Evolutionary conservation across 2,329 filamentous ascomycete genomes (phyloP).

Genomic region (Scedosporium minutisporum): DNA sequence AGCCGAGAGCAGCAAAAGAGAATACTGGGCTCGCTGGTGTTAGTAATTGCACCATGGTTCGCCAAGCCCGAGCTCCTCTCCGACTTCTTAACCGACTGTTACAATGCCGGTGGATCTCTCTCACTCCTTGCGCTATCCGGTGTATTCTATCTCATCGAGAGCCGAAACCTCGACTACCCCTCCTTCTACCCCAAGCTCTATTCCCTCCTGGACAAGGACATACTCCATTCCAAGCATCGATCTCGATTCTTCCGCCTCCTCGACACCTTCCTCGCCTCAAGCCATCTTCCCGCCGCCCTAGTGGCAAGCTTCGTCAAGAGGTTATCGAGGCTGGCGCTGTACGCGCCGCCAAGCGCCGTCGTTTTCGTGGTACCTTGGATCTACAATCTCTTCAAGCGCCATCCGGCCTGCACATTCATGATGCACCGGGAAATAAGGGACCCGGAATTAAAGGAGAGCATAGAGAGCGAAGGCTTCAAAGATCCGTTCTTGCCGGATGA

Average conservation of each 20-base stretch:
- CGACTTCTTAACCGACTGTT: conserved; percentile 94
- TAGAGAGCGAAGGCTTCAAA: conserved; percentile 49
- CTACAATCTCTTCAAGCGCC: conserved; percentile 86
- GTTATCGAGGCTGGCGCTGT: conserved; percentile 74
- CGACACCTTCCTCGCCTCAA: conserved; percentile 81
- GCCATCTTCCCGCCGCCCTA: conserved; percentile 81
- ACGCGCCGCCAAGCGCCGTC: conserved; percentile 80
- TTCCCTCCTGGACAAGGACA: conserved; percentile 73
- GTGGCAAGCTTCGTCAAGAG: conserved; percentile 96
- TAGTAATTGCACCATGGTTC: conserved; percentile 82
- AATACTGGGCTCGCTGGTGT: conserved; percentile 65
- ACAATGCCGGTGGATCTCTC: conserved; percentile 75
- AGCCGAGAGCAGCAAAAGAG: conserved; percentile 68
- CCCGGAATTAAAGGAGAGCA: conserved; percentile 42
- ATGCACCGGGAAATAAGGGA: conserved; percentile 67
- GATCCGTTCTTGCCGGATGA: conserved; percentile 75
- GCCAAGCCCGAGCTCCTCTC: conserved; percentile 78
- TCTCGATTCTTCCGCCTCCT: conserved; percentile 88
- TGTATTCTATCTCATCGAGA: conserved; percentile 87
- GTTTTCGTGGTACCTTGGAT: conserved; percentile 86
- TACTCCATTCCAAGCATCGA: conserved; percentile 89
- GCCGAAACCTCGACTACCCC: conserved; percentile 92
- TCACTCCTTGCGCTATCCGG: conserved; percentile 84
- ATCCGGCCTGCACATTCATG: conserved; percentile 92
- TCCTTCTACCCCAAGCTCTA: conserved; percentile 92